Conservation (phyloP, 2,329 filamentous ascomycete species). For the Phoma sp. region DNA sequence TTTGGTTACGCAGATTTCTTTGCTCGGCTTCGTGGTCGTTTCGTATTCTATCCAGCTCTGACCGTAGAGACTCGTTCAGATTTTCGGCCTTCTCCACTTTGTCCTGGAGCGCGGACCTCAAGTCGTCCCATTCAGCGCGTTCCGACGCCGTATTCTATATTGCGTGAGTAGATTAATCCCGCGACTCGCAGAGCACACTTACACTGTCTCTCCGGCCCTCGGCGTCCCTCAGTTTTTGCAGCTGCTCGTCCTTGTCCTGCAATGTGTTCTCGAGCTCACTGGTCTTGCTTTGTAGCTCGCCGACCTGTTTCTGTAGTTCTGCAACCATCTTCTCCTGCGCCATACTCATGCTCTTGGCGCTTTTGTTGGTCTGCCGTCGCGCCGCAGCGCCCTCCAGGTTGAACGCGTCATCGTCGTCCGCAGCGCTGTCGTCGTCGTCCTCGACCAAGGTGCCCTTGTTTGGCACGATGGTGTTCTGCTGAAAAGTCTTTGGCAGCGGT, state of each 20-base stretch:
- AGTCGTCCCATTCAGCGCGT: conserved; percentile 72
- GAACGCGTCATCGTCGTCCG: conserved; percentile 65
- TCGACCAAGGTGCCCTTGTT: conserved; percentile 98
- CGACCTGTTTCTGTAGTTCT: conserved; percentile 80
- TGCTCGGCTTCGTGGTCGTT: conserved; percentile 70
- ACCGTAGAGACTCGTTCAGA: conserved; percentile 78
- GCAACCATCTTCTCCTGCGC: conserved; percentile 59
- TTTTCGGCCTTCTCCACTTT: conserved; percentile 76
- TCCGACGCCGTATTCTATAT: conserved; percentile 61
- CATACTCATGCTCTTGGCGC: conserved; percentile 42
- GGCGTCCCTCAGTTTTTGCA: conserved; percentile 64
- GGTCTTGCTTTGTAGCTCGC: conserved; percentile 75
- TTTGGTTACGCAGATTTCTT: conserved; percentile 66
- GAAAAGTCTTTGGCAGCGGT: conserved; percentile 86
- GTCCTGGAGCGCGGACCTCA: conserved; percentile 71
- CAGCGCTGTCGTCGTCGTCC: conserved; percentile 70
- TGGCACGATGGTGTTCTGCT: conserved; percentile 94
- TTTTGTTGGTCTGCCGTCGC: conserved; percentile 55
- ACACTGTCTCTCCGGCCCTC: conserved; percentile 60
- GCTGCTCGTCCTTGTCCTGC: conserved; percentile 73
- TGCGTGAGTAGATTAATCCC: conserved; percentile 7
- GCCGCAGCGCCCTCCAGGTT: conserved; percentile 58
- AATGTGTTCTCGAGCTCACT: conserved; percentile 72
- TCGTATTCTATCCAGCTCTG: conserved; percentile 77
- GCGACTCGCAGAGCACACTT: conserved; percentile 14